Conservation (phyloP, 352 stramenopile genomes). For the Phytopythium litorale region DNA sequence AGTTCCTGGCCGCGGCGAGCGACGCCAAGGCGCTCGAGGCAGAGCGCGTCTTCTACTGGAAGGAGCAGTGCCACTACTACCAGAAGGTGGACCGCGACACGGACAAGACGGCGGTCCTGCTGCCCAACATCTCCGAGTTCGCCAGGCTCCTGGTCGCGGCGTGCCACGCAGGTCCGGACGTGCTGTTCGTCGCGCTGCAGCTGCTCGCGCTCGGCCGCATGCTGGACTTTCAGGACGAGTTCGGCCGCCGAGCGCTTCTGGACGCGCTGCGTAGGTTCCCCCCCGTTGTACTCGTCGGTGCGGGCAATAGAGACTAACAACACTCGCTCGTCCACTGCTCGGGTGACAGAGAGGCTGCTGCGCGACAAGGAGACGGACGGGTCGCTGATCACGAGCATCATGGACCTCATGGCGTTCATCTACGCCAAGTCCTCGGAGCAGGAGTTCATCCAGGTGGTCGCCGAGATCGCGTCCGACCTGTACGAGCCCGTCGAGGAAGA, state of each 20-base stretch:
- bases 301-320: background rate
- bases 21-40: slow-evolving; percentile 29
- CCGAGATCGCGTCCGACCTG: slow-evolving; percentile 74
- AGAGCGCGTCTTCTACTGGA: slow-evolving; percentile 75
- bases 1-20: slow-evolving; percentile 36
- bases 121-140: slow-evolving; percentile 70
- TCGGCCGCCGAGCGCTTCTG: slow-evolving; percentile 66
- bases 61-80: slow-evolving; percentile 75
- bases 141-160: slow-evolving; percentile 56
- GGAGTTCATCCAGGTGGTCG: slow-evolving; percentile 75
- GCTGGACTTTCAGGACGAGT: slow-evolving; percentile 79
- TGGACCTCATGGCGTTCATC: slow-evolving; percentile 74
- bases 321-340: background rate
- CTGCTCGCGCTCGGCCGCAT: slow-evolving; percentile 56
- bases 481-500: slow-evolving; percentile 59
- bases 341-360: slow-evolving; percentile 45
- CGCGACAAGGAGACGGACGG: slow-evolving; percentile 52
- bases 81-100: slow-evolving; percentile 54
- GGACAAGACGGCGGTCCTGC: slow-evolving; percentile 41
- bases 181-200: slow-evolving; percentile 69
- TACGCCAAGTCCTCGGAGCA: slow-evolving; percentile 64
- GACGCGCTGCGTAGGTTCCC: slow-evolving; percentile 46
- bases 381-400: slow-evolving; percentile 57
- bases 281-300: background rate
- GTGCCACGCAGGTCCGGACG: slow-evolving; percentile 38